phyloP scores from a whole-genome alignment of 345 rosid genomes.

The Pseudoturritis turrita region DNA sequence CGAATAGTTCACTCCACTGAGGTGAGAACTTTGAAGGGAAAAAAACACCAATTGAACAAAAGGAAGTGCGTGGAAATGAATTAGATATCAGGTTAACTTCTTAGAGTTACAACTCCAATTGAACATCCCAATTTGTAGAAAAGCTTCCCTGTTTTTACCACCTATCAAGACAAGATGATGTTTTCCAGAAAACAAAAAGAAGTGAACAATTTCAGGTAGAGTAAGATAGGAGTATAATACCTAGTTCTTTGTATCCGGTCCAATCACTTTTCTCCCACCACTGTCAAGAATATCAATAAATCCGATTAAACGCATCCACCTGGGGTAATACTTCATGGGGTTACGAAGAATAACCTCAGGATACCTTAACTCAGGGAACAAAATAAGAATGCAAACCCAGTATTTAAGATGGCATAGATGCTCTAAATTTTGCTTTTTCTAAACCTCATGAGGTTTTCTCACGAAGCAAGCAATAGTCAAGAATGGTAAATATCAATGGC shows the following conservation, averaged over 20 bases:
- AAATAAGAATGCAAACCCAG: constrained; percentile 2
- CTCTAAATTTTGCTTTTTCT: neutral
- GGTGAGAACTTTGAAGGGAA: neutral
- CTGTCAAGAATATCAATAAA: constrained; percentile 91
- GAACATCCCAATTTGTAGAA: neutral
- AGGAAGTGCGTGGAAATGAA: neutral
- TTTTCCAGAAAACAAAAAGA: neutral
- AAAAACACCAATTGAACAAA: neutral
- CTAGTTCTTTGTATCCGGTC: constrained; percentile 99
- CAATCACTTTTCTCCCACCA: constrained; percentile 99
- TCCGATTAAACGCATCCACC: constrained; percentile 71
- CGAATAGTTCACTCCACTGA: constrained; percentile 20
- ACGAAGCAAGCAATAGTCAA: constrained; percentile 1
- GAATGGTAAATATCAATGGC: neutral
- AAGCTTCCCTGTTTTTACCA: neutral
- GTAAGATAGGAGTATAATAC: constrained; percentile 36
- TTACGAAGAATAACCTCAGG: constrained; percentile 41
- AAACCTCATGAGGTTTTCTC: neutral
- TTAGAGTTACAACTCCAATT: neutral
- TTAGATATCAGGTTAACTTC: constrained; percentile 4
- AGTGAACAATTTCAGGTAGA: neutral
- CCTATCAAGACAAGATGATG: neutral
- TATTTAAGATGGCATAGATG: neutral
- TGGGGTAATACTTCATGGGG: constrained; percentile 48
- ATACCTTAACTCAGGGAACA: neutral